phyloP scores from a whole-genome alignment of 306 rosid species.

The Malus fusca region DNA sequence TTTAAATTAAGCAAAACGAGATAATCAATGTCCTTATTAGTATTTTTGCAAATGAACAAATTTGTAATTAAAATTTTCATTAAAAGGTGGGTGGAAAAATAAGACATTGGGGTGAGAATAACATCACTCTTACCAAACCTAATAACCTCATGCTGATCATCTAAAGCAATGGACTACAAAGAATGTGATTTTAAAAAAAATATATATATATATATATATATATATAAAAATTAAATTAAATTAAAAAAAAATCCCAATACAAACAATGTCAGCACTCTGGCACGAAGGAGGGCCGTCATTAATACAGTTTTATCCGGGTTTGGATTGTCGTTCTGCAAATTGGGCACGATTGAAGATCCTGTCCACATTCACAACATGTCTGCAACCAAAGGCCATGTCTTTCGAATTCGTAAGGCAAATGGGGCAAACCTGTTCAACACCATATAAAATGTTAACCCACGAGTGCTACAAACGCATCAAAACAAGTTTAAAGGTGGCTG shows the following conservation, averaged over 20 bases:
- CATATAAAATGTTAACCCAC: slow-evolving; percentile 15
- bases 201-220: no score
- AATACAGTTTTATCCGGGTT: slow-evolving; percentile 78
- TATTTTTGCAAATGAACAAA: no score
- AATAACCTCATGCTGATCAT: neutral
- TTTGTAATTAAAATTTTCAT: no score
- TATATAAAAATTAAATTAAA: no score
- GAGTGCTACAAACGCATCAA: neutral
- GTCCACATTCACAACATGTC: slow-evolving; percentile 91
- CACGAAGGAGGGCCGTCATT: slow-evolving; percentile 3
- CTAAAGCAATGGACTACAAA: slow-evolving; percentile 23
- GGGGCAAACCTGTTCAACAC: slow-evolving; percentile 68
- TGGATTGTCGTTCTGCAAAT: slow-evolving; percentile 65
- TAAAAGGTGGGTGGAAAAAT: no score
- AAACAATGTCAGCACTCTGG: neutral
- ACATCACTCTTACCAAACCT: neutral
- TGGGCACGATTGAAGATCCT: slow-evolving; percentile 69
- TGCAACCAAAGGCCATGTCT: slow-evolving; percentile 98
- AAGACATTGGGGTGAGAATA: no score
- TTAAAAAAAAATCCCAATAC: no score
- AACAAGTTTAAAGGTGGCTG: neutral
- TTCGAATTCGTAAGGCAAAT: slow-evolving; percentile 68
- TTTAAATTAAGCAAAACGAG: no score
- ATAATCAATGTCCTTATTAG: no score
- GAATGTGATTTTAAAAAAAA: slow-evolving; percentile 9